Conservation (phyloP, 2,329 filamentous ascomycete genomes). For the Fusarium palustre region DNA sequence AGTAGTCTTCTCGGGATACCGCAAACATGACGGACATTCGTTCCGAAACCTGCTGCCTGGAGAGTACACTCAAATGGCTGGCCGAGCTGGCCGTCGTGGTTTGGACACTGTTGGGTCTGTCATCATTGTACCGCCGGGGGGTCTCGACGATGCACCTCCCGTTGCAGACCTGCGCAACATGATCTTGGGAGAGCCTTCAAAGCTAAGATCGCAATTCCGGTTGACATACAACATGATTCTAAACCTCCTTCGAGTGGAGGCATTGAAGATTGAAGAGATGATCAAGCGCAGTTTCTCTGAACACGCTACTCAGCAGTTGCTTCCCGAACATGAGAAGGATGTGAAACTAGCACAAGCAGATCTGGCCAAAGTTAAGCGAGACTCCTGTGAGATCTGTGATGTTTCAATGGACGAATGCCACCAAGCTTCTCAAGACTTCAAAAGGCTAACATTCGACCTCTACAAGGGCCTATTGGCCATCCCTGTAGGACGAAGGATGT, state of each 20-base stretch:
- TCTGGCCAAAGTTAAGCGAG: conserved; percentile 88
- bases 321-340: conserved; percentile 95
- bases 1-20: conserved; percentile 96
- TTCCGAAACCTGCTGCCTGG: conserved; percentile 93
- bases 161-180: conserved; percentile 86
- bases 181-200: conserved; percentile 95
- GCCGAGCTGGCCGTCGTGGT: conserved; percentile 90
- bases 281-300: conserved; percentile 99
- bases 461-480: conserved; percentile 82
- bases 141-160: conserved; percentile 87
- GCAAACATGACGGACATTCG: conserved; percentile 93
- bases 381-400: conserved; percentile 85
- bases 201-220: conserved; percentile 94
- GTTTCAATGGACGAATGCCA: conserved; percentile 83
- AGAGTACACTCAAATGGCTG: conserved; percentile 99
- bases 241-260: conserved; percentile 93
- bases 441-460: conserved; percentile 81
- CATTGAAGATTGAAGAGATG: conserved; percentile 99
- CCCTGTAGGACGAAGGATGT: conserved; percentile 84
- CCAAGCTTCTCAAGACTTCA: conserved; percentile 82
- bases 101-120: conserved; percentile 93
- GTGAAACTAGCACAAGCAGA: conserved; percentile 93
- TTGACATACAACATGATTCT: conserved; percentile 99
- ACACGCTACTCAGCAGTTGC: conserved; percentile 92
- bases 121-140: conserved; percentile 86